These are phyloP conservation scores for Phascolomyces articulosus DNA, from an alignment of 371 early-diverging fungal genomes.

Conservation along the genomic window DNA sequence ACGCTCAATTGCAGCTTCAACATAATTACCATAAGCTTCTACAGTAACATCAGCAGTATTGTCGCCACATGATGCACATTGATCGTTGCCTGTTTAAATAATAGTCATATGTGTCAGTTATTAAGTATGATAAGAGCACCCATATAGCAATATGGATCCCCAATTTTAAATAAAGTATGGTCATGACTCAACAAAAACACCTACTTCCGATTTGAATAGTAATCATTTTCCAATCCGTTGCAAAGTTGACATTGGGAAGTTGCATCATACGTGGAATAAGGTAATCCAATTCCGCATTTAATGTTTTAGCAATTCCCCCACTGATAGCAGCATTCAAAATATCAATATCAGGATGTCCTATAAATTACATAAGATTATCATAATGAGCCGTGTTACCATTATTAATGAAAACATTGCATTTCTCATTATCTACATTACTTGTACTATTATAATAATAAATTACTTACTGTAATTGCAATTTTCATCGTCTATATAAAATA, in stretches of 20 bases:
- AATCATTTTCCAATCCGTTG: constrained; percentile 48
- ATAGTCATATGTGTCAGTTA: neutral
- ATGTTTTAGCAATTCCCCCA: constrained; percentile 37
- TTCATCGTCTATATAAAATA: too few relatives aligned
- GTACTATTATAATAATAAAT: too few relatives aligned
- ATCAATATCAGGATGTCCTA: constrained; percentile 1
- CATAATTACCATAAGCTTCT: constrained; percentile 10
- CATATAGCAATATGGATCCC: too few relatives aligned
- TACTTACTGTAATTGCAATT: too few relatives aligned
- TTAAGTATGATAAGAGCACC: too few relatives aligned
- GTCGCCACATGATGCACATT: constrained; percentile 24
- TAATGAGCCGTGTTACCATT: too few relatives aligned
- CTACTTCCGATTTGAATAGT: constrained; percentile 45
- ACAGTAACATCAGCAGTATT: constrained; percentile 6
- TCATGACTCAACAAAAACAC: neutral
- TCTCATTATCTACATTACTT: too few relatives aligned
- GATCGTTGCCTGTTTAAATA: constrained; percentile 18
- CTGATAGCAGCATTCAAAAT: constrained; percentile 45
- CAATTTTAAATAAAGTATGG: neutral
- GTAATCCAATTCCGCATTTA: constrained; percentile 41
- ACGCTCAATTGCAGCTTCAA: constrained; percentile 13
- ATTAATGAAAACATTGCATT: too few relatives aligned
- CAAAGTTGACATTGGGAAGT: constrained; percentile 17
- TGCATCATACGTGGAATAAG: constrained; percentile 27
- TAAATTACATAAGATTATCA: neutral